phyloP scores from a whole-genome alignment of 139 green algal genomes.

The Deuterostichococcus epilithicus region DNA sequence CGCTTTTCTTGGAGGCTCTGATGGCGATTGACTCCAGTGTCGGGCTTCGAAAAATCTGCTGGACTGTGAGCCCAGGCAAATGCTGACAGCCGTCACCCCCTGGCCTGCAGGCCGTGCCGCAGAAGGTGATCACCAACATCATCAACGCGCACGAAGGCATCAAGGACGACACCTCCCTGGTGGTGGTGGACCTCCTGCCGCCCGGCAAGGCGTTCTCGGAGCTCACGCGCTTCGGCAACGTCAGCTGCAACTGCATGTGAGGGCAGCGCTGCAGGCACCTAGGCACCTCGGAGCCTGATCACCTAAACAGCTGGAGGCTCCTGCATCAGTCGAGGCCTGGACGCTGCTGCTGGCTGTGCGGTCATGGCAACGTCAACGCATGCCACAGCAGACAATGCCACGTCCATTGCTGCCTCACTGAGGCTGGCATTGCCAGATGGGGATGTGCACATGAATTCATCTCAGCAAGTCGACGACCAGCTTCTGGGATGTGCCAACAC shows the following conservation, averaged over 20 bases:
- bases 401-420: no score
- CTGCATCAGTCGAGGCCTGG: not conserved
- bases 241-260: not conserved
- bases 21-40: no score
- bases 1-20: no score
- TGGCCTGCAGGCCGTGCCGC: conserved; percentile 14
- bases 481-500: no score
- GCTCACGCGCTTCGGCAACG: conserved; percentile 7
- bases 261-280: no score
- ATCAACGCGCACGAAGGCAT: conserved; percentile 39
- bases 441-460: no score
- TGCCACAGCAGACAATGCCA: not conserved
- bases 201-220: conserved; percentile 36
- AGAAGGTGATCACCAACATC: conserved; percentile 30
- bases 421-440: no score
- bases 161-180: conserved; percentile 77
- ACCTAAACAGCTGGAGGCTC: no score
- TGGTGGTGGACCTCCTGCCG: conserved; percentile 76
- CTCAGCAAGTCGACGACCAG: no score
- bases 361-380: not conserved
- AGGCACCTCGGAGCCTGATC: no score
- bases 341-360: conserved; percentile 5
- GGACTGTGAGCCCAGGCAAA: conserved; percentile 5
- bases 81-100: conserved; percentile 1
- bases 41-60: no score